A percentile compares a stretch with the other conserved stretches of the same genome.
Conservation (phyloP, 805 yeast genomes). For the Candida maris region DNA sequence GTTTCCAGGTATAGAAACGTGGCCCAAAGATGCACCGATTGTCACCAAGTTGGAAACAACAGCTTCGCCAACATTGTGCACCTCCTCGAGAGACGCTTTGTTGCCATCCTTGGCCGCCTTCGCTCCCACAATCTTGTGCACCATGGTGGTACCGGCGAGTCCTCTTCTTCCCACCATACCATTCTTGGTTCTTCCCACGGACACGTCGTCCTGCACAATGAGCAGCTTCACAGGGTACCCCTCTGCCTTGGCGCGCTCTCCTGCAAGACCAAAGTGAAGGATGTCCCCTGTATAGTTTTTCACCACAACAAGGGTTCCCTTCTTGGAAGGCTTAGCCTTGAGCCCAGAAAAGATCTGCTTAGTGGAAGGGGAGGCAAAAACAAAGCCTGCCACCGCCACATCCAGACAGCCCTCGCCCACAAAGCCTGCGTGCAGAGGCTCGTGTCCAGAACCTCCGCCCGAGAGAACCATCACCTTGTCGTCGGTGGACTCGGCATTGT, state of each 20-base stretch:
- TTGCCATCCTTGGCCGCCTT: constrained; percentile 30
- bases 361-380: constrained; percentile 90
- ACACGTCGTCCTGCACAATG: constrained; percentile 87
- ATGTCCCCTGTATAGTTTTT: constrained; percentile 96
- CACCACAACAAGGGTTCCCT: constrained; percentile 75
- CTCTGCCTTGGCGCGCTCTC: constrained; percentile 77
- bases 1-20: constrained; percentile 83
- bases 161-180: constrained; percentile 94
- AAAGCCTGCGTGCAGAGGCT: constrained; percentile 89
- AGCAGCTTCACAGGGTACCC: constrained; percentile 72
- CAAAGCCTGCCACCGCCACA: constrained; percentile 85
- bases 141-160: constrained; percentile 83
- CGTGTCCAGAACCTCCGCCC: constrained; percentile 97
- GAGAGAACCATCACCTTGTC: constrained; percentile 69
- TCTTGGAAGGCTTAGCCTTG: constrained; percentile 48
- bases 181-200: constrained; percentile 87
- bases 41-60: constrained; percentile 72
- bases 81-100: constrained; percentile 44
- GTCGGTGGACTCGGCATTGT: constrained; percentile 32
- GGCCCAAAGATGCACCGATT: constrained; percentile 84
- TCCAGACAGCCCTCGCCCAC: constrained; percentile 81
- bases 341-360: constrained; percentile 76
- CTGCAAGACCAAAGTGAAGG: constrained; percentile 87
- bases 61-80: constrained; percentile 55
- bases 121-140: constrained; percentile 84